Conservation (phyloP, 1,284 basidiomycete genomes). For the Ustilago hordei region DNA sequence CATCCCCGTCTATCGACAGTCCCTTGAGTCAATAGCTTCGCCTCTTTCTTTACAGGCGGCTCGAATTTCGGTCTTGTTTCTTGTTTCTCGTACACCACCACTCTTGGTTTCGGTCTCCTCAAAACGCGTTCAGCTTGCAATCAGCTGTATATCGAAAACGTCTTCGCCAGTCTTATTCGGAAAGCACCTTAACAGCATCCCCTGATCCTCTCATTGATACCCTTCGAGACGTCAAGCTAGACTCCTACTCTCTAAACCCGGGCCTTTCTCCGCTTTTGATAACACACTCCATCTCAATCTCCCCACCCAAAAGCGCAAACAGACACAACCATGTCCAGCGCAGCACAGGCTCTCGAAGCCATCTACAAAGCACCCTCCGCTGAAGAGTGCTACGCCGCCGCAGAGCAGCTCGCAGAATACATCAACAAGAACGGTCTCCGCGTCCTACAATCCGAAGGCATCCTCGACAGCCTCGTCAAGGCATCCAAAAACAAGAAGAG, state of each 20-base stretch:
- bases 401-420: conserved; percentile 69
- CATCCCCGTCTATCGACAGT: conserved; percentile 31
- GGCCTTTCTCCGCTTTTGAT: background rate
- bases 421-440: conserved; percentile 69
- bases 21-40: conserved; percentile 10
- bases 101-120: conserved; percentile 22
- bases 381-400: conserved; percentile 64
- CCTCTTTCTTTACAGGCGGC: background rate
- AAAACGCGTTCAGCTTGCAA: conserved; percentile 8
- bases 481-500: conserved; percentile 86
- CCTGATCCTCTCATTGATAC: conserved; percentile 13
- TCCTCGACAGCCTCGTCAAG: conserved; percentile 69
- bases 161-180: background rate
- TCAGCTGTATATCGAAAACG: conserved; percentile 20
- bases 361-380: conserved; percentile 61
- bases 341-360: conserved; percentile 46
- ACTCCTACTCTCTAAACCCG: background rate
- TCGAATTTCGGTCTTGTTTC: background rate
- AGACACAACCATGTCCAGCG: conserved; percentile 34
- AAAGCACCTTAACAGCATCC: background rate
- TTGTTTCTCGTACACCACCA: conserved; percentile 28
- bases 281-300: background rate
- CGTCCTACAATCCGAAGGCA: conserved; percentile 66
- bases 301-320: conserved; percentile 9
- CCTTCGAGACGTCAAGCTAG: conserved; percentile 1